These are phyloP conservation scores for Sclerotinia minor DNA, from an alignment of 2,329 filamentous ascomycete species.

Conservation along the genomic window DNA sequence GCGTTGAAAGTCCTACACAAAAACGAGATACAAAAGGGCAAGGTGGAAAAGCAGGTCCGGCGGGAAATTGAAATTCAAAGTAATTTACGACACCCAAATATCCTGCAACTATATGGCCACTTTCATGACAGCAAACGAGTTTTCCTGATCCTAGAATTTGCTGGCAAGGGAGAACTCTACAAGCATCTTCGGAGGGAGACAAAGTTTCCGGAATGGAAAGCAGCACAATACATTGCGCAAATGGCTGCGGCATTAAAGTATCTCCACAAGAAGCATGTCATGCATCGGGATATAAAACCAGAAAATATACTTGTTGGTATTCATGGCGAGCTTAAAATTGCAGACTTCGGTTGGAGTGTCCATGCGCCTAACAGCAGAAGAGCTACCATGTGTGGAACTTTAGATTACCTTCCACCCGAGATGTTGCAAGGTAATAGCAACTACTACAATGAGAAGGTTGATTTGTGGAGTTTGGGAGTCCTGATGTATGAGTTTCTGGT, in stretches of 20 bases:
- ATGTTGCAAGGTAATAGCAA: constrained; percentile 91
- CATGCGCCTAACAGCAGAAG: constrained; percentile 93
- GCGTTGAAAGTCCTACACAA: constrained; percentile 75
- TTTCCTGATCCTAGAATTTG: constrained; percentile 72
- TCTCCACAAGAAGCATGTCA: constrained; percentile 94
- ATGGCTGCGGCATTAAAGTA: constrained; percentile 86
- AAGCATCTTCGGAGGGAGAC: constrained; percentile 70
- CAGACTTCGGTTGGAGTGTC: constrained; percentile 97
- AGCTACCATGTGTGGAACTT: constrained; percentile 93
- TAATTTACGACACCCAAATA: constrained; percentile 70
- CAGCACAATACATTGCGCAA: constrained; percentile 71
- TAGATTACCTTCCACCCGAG: constrained; percentile 96
- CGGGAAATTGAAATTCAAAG: constrained; percentile 75
- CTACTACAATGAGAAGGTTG: constrained; percentile 92
- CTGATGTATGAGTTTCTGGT: constrained; percentile 95
- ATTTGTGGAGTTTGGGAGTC: constrained; percentile 93
- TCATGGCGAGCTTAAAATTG: constrained; percentile 97
- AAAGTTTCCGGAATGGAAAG: constrained; percentile 69
- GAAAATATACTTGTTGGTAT: constrained; percentile 96
- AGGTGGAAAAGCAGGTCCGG: constrained; percentile 70
- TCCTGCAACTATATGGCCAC: constrained; percentile 68
- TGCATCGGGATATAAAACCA: constrained; percentile 96
- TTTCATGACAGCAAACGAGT: constrained; percentile 74
- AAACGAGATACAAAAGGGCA: constrained; percentile 64
- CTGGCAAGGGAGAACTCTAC: constrained; percentile 70